phyloP scores from a whole-genome alignment of 2,329 filamentous ascomycete species.

The Aspergillus aculeatus region DNA sequence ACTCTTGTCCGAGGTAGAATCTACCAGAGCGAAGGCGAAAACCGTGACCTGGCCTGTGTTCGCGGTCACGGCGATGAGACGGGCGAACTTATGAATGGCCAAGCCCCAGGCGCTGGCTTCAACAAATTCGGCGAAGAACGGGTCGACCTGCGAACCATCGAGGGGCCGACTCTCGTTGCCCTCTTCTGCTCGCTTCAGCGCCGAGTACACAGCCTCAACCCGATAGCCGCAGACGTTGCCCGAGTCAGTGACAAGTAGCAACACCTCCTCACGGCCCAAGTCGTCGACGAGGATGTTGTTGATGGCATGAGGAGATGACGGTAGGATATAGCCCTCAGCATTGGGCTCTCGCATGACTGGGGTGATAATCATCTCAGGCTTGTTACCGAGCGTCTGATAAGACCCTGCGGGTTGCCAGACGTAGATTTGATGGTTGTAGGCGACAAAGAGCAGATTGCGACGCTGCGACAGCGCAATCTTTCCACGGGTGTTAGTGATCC shows the following conservation, averaged over 20 bases:
- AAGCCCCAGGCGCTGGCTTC: constrained; percentile 82
- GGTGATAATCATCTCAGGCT: constrained; percentile 44
- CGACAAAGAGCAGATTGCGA: constrained; percentile 49
- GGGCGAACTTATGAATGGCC: constrained; percentile 75
- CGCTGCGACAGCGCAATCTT: constrained; percentile 48
- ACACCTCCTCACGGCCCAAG: constrained; percentile 67
- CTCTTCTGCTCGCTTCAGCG: constrained; percentile 38
- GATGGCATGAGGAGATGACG: constrained; percentile 56
- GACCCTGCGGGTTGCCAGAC: constrained; percentile 47
- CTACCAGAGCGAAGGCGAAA: constrained; percentile 58
- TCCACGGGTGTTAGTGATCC: background rate
- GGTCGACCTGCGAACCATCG: constrained; percentile 37
- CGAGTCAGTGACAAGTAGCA: constrained; percentile 69
- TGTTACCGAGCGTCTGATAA: constrained; percentile 38
- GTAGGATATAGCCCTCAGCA: constrained; percentile 56
- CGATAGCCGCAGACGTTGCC: constrained; percentile 73
- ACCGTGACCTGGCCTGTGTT: constrained; percentile 65
- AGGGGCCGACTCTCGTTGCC: constrained; percentile 25
- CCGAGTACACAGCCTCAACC: constrained; percentile 52
- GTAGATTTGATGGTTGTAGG: constrained; percentile 40
- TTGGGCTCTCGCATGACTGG: constrained; percentile 40
- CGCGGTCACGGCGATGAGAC: constrained; percentile 80
- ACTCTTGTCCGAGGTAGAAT: constrained; percentile 23
- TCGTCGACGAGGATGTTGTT: constrained; percentile 70
- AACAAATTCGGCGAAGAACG: constrained; percentile 75